phyloP scores from a whole-genome alignment of 495 filamentous ascomycete genomes.

The Letharia lupina region DNA sequence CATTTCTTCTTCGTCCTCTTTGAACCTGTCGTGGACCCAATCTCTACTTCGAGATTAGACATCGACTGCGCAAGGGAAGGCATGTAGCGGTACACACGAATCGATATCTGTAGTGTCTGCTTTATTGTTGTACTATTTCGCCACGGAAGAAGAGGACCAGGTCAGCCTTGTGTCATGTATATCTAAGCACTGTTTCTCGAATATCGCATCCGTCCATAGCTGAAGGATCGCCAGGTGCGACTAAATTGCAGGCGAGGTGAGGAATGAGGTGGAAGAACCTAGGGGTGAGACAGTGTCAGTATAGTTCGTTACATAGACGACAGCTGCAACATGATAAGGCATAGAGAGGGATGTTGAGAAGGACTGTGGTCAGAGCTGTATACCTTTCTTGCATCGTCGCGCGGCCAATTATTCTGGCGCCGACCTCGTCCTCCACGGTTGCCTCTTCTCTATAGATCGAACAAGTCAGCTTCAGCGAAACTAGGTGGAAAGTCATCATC shows the following conservation, averaged over 20 bases:
- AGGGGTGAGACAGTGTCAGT: conserved; percentile 4
- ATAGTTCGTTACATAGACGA: conserved; percentile 1
- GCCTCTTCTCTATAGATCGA: conserved; percentile 28
- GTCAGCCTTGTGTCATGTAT: conserved; percentile 51
- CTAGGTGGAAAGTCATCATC: neutral
- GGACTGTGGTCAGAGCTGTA: conserved; percentile 6
- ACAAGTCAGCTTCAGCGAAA: neutral
- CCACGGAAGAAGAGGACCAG: conserved; percentile 35
- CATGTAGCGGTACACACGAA: conserved; percentile 35
- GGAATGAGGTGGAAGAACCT: conserved; percentile 36
- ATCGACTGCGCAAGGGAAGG: conserved; percentile 18
- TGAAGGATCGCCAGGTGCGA: conserved; percentile 22
- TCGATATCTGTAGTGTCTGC: conserved; percentile 48
- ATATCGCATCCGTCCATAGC: conserved; percentile 31
- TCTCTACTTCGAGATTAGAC: conserved; percentile 45
- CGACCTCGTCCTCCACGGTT: conserved; percentile 44
- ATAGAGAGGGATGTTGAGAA: conserved; percentile 16
- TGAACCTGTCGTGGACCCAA: conserved; percentile 85
- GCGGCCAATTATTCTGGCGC: conserved; percentile 50
- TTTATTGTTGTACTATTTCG: conserved; percentile 47
- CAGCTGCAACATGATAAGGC: neutral
- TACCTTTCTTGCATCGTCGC: conserved; percentile 81
- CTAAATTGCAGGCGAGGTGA: conserved; percentile 28
- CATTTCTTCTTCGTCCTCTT: conserved; percentile 51
- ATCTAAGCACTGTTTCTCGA: conserved; percentile 36